Evolutionary conservation across 345 rosid species (phyloP), one percentile per base, ranked within the genome.

Genomic region (Citrus mangshanensis): DNA sequence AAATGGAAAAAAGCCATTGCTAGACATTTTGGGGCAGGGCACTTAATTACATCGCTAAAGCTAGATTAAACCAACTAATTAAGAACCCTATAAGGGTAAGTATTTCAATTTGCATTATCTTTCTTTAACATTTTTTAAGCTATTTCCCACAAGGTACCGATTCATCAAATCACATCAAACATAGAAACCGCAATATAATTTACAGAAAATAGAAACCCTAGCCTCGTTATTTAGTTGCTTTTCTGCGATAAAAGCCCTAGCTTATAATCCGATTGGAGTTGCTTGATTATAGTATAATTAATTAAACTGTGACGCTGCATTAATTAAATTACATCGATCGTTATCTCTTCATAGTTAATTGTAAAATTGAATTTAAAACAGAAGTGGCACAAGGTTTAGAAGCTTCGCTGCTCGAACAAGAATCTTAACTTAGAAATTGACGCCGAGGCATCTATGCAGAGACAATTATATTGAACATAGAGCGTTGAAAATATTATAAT

Each of bases 401-500:
- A 85, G 82, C 85, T 89, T 89, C 89, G 73, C 63, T 77, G n/a
- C 74, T 69, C 72, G 22, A 68, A 60, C 79, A 63, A 32, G 81
- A 79, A 77, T 77, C 83, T 74, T 63, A 61, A 61, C 78, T 54
- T 68, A 25, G 72, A 38, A 27, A 73, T 76, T 54, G 42, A 68
- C 21, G 81, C 78, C 51, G 46, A 72, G 64, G 74, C 75, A 70
- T 34, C 38, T 19, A 46, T 59, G 59, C 34, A 7, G 22, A 55
- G 49, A 46, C 5, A 46, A 46, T 46, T 46, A 46, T 46, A 13
- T 46, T 46, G 72, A 80, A 76, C 54, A 32, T 68, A 28, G 38
- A 80, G 24, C 32, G 38, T 30, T 76, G 67, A 46, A 46, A 46
- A 46, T 46, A 13, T 13, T 46, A 46, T 46, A 46, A 46, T 46